Base-by-base conservation (phyloP, 768 basidiomycete genomes). In the Boletus sp. region DNA sequence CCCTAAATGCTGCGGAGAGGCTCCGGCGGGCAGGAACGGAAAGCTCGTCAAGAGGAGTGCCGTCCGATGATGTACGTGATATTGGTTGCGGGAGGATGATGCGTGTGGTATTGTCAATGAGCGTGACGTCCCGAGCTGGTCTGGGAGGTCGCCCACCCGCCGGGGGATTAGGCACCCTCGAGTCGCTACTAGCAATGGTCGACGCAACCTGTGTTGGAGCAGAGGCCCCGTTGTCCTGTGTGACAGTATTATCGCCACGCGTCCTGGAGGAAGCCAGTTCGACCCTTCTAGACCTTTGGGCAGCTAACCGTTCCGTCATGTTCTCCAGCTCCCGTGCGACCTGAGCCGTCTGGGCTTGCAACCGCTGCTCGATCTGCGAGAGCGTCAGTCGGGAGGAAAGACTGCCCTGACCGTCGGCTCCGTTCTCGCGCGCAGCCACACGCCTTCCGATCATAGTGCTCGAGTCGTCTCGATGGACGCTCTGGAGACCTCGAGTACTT, bases 391-490 rank as follows among this genome's bases (percentile, higher is more conserved):
- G 59, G 12, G 64, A 57, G 30, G 55, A 63, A 47, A 62, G 61
- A 33, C 57, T 57, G 17, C 49, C 42, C 1, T 60, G 68, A n/a
- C 50, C 37, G 6, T 70, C 62, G 35, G 68, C 50, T 37, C 62
- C 56, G 32, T 56, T 62, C 18, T 63, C 52, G 52, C 71, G 71
- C 3, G 73, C 73, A 4, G 72, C 68, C 42, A 73, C 71, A 39
- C 71, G 71, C 29, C 73, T 67, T 36, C 71, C 71, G 17, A 75
- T 73, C 69, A 72, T 67, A 5, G 71, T 73, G 10, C 60, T 70
- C 15, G 73, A 58, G 9, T 73, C 71, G n/a, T 75, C 71, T 7
- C 55, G 58, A 42, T 50, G 55, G 35, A 50, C 24, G 24, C 52
- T 64, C 39, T 60, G 67, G 42, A 57, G 17, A 14, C 72, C 55